Evolutionary conservation across 2,329 filamentous ascomycete genomes (phyloP).

Genomic region (Sclerotinia spermophila): DNA sequence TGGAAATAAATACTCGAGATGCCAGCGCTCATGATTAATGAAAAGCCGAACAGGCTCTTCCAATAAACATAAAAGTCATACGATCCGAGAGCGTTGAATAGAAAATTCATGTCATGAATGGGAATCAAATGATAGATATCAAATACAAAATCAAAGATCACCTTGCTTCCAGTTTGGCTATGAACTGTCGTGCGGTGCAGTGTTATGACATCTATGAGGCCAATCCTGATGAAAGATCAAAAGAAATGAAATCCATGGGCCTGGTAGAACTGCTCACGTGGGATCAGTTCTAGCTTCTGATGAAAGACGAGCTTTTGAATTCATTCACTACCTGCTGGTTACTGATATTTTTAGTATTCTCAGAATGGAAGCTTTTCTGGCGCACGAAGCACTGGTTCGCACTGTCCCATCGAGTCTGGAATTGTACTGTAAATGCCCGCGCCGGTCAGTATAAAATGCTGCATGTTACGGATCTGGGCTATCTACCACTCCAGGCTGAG

Average conservation of each 20-base stretch:
- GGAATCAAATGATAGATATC: not conserved
- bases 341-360: not conserved
- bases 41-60: not conserved
- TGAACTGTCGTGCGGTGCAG: not conserved
- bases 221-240: not conserved
- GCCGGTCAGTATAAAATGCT: not conserved
- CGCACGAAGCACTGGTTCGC: not conserved
- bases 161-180: not conserved
- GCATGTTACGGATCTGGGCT: not conserved
- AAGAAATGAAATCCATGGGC: not conserved
- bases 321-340: not conserved
- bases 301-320: not conserved
- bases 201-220: not conserved
- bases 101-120: not conserved
- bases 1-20: not conserved
- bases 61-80: slow-evolving; percentile 3
- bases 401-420: not conserved
- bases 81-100: not conserved
- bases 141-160: not conserved
- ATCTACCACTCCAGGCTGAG: not conserved
- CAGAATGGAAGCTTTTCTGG: not conserved
- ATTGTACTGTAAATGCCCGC: not conserved
- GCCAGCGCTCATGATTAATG: slow-evolving; percentile 4
- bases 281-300: not conserved
- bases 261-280: not conserved